A percentile compares a stretch with the other conserved stretches of the same genome.
Conservation (phyloP, 2,329 filamentous ascomycete species). For the Aspergillus caelatus region DNA sequence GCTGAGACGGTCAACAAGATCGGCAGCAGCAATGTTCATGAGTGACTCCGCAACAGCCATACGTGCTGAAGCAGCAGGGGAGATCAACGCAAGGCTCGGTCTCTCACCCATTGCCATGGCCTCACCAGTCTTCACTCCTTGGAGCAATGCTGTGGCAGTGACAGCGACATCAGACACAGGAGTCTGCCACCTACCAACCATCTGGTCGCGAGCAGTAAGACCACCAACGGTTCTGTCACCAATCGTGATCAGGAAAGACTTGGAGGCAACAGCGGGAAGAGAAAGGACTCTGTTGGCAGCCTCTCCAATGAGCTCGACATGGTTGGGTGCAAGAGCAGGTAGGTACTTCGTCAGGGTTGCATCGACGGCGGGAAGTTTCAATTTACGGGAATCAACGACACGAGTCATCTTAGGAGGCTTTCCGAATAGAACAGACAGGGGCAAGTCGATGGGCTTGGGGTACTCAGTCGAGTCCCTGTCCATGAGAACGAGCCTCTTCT, state of each 20-base stretch:
- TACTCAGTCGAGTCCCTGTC: constrained; percentile 77
- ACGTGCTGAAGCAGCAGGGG: constrained; percentile 82
- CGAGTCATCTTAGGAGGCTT: constrained; percentile 81
- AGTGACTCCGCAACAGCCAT: constrained; percentile 96
- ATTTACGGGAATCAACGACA: constrained; percentile 70
- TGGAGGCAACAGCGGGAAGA: constrained; percentile 90
- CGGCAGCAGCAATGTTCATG: constrained; percentile 86
- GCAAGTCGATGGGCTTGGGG: constrained; percentile 81
- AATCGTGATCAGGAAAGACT: constrained; percentile 96
- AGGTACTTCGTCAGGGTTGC: constrained; percentile 70
- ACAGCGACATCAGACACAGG: constrained; percentile 94
- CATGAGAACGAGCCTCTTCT: constrained; percentile 74
- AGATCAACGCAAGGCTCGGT: constrained; percentile 85
- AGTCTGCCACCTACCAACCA: constrained; percentile 95
- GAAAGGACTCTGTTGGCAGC: constrained; percentile 80
- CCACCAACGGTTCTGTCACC: constrained; percentile 91
- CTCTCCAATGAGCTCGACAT: constrained; percentile 58
- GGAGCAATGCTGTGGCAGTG: constrained; percentile 77
- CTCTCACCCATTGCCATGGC: constrained; percentile 99
- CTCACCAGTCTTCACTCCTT: constrained; percentile 77
- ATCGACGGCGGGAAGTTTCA: constrained; percentile 72
- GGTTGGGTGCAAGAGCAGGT: constrained; percentile 54
- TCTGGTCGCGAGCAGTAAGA: constrained; percentile 84
- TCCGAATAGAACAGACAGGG: constrained; percentile 86
- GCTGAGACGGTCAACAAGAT: constrained; percentile 71